Conservation (phyloP, 306 rosid species). For the Trifolium dubium region DNA sequence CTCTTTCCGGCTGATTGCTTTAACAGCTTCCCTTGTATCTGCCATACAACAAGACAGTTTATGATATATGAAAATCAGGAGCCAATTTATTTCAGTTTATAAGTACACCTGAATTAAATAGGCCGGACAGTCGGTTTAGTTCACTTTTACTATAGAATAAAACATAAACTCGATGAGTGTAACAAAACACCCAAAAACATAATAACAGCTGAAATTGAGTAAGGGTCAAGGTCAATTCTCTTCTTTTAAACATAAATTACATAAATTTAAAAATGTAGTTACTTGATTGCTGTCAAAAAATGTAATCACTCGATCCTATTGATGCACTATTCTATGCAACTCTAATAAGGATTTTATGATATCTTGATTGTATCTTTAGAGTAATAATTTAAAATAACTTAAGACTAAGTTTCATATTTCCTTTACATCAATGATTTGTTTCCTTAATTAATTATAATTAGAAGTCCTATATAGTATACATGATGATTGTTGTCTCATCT, state of each 20-base stretch:
- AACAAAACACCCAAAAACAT: conserved; percentile 18
- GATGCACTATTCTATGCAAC: conserved; percentile 9
- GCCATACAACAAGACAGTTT: conserved; percentile 34
- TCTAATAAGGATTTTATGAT: not conserved
- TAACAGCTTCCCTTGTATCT: conserved; percentile 53
- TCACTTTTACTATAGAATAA: conserved; percentile 22
- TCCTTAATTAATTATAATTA: not conserved
- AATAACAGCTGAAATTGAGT: conserved; percentile 16
- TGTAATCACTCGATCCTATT: conserved; percentile 10
- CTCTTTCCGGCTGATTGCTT: conserved; percentile 50
- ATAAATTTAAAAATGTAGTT: not conserved
- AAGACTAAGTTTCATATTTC: conserved; percentile 12
- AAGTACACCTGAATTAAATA: conserved; percentile 27
- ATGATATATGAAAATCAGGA: conserved; percentile 30
- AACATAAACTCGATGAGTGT: conserved; percentile 21
- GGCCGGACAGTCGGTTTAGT: conserved; percentile 16
- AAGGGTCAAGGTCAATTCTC: conserved; percentile 19
- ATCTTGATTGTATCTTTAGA: not conserved
- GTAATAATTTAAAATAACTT: not conserved
- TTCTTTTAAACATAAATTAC: conserved; percentile 8
- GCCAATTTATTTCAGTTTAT: conserved; percentile 15
- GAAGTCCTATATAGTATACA: not conserved
- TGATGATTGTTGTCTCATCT: not conserved
- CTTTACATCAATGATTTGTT: not conserved
- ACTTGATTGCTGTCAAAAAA: conserved; percentile 10